Conservation (phyloP, 768 basidiomycete genomes). For the Suillus paluster region DNA sequence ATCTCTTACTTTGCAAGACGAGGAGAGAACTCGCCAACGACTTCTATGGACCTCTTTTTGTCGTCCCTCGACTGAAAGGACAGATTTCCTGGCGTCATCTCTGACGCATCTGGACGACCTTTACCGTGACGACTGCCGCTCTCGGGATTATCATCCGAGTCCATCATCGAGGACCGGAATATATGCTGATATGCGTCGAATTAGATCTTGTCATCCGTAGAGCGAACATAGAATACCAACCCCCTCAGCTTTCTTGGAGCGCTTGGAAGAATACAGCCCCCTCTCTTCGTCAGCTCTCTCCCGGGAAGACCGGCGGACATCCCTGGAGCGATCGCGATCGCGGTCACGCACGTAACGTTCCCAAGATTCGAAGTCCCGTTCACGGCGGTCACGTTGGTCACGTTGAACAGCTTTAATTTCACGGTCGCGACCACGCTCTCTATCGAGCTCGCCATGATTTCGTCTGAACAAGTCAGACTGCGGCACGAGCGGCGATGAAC, state of each 20-base stretch:
- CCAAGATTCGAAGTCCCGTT: conserved; percentile 29
- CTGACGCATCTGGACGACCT: not conserved
- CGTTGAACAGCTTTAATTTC: conserved; percentile 23
- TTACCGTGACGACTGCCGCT: not conserved
- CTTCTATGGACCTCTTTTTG: not conserved
- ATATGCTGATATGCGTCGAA: conserved; percentile 16
- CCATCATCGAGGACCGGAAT: not conserved
- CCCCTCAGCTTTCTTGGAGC: conserved; percentile 28
- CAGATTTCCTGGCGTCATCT: not conserved
- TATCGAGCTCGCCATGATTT: conserved; percentile 25
- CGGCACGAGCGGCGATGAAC: conserved; percentile 44
- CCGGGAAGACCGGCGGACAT: conserved; percentile 19
- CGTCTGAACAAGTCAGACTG: conserved; percentile 49
- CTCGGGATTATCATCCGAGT: not conserved
- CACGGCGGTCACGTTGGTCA: conserved; percentile 25
- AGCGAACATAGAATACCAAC: conserved; percentile 22
- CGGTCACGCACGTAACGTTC: conserved; percentile 22
- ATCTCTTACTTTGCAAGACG: conserved; percentile 40
- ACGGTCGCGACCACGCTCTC: conserved; percentile 26
- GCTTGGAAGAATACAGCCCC: conserved; percentile 31
- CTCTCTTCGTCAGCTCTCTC: conserved; percentile 31
- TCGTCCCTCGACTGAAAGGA: not conserved
- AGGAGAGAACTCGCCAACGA: conserved; percentile 41
- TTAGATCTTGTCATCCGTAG: not conserved
- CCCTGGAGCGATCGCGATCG: conserved; percentile 18